A percentile compares a stretch with the other conserved stretches of the same genome.
Evolutionary conservation across 2,329 filamentous ascomycete species (phyloP).

Genomic region (Fusarium udum): DNA sequence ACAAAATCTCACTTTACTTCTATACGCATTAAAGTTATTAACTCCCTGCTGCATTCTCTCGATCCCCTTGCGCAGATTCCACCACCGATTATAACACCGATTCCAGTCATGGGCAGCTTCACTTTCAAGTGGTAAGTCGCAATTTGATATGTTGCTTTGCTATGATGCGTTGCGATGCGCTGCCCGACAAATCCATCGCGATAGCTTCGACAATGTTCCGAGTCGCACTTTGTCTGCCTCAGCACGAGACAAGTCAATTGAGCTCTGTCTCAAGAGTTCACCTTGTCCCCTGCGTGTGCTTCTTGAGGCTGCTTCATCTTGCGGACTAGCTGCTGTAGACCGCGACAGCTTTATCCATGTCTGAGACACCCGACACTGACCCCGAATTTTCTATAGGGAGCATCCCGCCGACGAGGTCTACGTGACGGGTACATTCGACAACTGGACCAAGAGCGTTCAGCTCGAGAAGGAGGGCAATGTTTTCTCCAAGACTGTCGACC

Average conservation of each 20-base stretch:
- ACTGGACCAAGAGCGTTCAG: constrained; percentile 88
- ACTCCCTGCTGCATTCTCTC: constrained; percentile 20
- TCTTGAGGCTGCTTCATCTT: constrained; percentile 15
- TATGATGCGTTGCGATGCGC: constrained; percentile 10
- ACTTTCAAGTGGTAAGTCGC: constrained; percentile 74
- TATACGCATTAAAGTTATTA: constrained; percentile 27
- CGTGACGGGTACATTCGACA: constrained; percentile 95
- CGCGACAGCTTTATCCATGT: constrained; percentile 21
- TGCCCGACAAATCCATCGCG: constrained; percentile 14
- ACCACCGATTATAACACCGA: constrained; percentile 27
- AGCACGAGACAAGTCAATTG: constrained; percentile 18
- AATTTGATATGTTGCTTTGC: neutral
- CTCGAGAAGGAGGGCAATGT: constrained; percentile 77
- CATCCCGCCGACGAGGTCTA: constrained; percentile 86
- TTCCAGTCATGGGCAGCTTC: constrained; percentile 69
- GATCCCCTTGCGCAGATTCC: constrained; percentile 20
- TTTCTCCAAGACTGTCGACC: constrained; percentile 83
- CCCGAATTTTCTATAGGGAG: constrained; percentile 67
- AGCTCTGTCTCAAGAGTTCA: constrained; percentile 21
- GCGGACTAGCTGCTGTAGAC: constrained; percentile 11
- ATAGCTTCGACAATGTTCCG: neutral
- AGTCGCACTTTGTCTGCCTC: constrained; percentile 15
- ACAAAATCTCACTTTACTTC: constrained; percentile 31
- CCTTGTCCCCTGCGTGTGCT: neutral
- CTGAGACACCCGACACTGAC: constrained; percentile 41